A percentile compares a stretch with the other conserved stretches of the same genome.
Evolutionary conservation across 371 early-diverging fungal species (phyloP).

Genomic region (Nematocida ausubeli): DNA sequence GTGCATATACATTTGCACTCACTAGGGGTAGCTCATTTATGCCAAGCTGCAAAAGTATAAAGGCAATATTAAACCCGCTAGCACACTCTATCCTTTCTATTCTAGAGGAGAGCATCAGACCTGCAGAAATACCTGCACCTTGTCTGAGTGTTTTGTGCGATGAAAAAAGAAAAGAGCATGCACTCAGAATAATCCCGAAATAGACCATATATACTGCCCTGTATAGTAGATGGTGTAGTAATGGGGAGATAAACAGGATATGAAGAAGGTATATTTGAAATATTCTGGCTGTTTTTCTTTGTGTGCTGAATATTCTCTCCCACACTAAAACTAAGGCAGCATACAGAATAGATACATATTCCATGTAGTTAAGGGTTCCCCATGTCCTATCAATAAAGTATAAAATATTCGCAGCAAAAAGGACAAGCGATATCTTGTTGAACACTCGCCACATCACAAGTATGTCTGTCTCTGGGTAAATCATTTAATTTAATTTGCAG

Average conservation of each 20-base stretch:
- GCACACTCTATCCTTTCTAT: conserved; percentile 3
- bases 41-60: background rate
- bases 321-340: background rate
- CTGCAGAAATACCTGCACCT: background rate
- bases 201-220: background rate
- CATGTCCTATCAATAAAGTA: conserved; percentile 2
- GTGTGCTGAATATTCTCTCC: background rate
- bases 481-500: background rate
- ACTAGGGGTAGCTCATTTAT: background rate
- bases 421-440: conserved; percentile 30
- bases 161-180: background rate
- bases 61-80: background rate
- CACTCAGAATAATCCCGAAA: background rate
- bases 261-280: conserved; percentile 8
- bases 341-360: conserved; percentile 3
- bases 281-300: background rate
- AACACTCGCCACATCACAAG: background rate
- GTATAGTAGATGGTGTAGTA: background rate
- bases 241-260: conserved; percentile 9
- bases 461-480: conserved; percentile 6
- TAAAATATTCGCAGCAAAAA: background rate
- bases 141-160: background rate
- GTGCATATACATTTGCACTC: background rate
- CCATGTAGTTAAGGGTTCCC: background rate
- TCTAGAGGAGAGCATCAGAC: background rate